A percentile compares a stretch with the other conserved stretches of the same genome.
These are phyloP conservation scores for Penicillium sp. DNA, from an alignment of 2,329 filamentous ascomycete species.

Conservation along the genomic window DNA sequence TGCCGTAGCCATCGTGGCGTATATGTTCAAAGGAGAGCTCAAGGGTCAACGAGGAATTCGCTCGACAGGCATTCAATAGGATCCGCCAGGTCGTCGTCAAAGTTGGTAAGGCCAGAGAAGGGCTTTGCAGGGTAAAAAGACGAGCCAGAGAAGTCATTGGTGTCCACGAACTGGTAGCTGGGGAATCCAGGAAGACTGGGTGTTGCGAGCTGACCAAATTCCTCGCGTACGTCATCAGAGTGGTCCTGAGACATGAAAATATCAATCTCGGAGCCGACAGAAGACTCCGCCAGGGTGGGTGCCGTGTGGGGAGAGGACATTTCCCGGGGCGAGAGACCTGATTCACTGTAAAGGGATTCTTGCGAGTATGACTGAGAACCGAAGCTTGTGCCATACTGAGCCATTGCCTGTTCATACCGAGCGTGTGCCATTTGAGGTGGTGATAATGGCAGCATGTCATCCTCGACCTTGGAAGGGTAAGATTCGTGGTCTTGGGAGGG, in stretches of 20 bases:
- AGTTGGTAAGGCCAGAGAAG: constrained; percentile 24
- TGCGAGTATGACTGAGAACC: constrained; percentile 25
- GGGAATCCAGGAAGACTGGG: constrained; percentile 36
- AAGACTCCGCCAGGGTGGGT: constrained; percentile 37
- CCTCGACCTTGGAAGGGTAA: constrained; percentile 41
- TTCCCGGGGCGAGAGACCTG: constrained; percentile 31
- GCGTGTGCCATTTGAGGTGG: constrained; percentile 28
- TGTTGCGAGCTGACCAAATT: constrained; percentile 33
- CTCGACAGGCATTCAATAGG: constrained; percentile 43
- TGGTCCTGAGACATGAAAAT: constrained; percentile 43
- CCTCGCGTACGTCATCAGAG: constrained; percentile 30
- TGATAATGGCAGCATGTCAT: constrained; percentile 39
- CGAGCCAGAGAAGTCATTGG: constrained; percentile 33
- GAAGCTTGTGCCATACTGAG: constrained; percentile 16
- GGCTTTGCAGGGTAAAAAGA: constrained; percentile 39
- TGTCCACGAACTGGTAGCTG: constrained; percentile 21
- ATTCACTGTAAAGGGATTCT: constrained; percentile 33
- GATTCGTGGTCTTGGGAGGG: constrained; percentile 38
- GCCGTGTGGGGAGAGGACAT: constrained; percentile 41
- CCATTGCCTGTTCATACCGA: constrained; percentile 26
- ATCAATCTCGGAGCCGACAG: constrained; percentile 41
- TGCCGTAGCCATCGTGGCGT: constrained; percentile 10
- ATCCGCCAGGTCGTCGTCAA: constrained; percentile 37
- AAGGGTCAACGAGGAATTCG: constrained; percentile 40
- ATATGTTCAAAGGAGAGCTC: constrained; percentile 8